These are phyloP conservation scores for Nannochloropsis granulata DNA, from an alignment of 108 stramenopile species.

Conservation along the genomic window DNA sequence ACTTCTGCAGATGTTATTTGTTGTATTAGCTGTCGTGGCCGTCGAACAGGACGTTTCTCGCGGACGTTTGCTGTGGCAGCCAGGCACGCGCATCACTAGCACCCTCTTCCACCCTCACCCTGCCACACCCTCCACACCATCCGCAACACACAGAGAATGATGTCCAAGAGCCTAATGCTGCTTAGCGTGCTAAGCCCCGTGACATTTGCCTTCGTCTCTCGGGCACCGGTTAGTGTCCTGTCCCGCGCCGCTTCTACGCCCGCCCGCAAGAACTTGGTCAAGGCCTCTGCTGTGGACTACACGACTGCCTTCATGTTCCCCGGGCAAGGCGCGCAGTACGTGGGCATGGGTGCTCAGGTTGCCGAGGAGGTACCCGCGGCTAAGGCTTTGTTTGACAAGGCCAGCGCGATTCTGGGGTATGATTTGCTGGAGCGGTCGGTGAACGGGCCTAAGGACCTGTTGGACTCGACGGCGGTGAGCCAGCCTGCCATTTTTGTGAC, in stretches of 20 bases:
- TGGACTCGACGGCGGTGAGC: conserved; percentile 82
- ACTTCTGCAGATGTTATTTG: too few relatives aligned
- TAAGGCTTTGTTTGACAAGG: conserved; percentile 82
- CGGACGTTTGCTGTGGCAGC: too few relatives aligned
- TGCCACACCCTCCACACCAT: too few relatives aligned
- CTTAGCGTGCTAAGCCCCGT: neutral
- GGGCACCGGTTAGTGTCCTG: neutral
- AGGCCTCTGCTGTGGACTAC: neutral
- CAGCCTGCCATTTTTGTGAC: conserved; percentile 97
- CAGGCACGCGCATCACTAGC: too few relatives aligned
- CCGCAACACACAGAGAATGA: neutral
- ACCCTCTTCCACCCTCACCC: too few relatives aligned
- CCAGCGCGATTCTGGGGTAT: conserved; percentile 83
- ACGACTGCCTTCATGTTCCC: conserved; percentile 83
- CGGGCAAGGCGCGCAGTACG: conserved; percentile 39
- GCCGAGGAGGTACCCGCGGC: conserved; percentile 55
- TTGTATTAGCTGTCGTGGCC: too few relatives aligned
- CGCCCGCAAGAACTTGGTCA: neutral
- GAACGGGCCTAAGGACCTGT: conserved; percentile 76
- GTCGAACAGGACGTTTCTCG: too few relatives aligned
- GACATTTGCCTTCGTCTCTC: neutral
- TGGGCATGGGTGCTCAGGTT: conserved; percentile 29
- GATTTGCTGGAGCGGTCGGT: conserved; percentile 77
- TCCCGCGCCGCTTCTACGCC: neutral
- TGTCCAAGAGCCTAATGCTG: neutral